Percentiles rank a stretch among this genome's conserved stretches.
Evolutionary conservation across 2,329 filamentous ascomycete genomes (phyloP).

Genomic region (Leptographium wingfieldii): DNA sequence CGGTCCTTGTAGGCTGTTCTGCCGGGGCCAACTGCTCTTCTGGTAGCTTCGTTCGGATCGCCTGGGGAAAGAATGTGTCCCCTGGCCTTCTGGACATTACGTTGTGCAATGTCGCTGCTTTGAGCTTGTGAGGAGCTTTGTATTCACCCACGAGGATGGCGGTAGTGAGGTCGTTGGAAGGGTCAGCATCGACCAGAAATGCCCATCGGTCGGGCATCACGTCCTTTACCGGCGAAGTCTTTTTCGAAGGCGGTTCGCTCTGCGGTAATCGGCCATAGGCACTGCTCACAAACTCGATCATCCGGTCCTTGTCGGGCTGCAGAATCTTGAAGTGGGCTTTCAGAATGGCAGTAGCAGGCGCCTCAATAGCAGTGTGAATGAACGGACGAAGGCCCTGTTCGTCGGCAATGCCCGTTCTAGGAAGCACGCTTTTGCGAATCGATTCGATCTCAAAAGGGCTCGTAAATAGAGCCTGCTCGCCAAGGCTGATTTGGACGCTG

Average conservation of each 20-base stretch:
- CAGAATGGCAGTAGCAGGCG: neutral
- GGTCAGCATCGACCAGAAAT: neutral
- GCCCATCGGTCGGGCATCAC: constrained; percentile 4
- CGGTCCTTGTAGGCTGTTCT: neutral
- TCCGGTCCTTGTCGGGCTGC: neutral
- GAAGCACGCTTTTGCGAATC: neutral
- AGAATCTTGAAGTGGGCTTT: neutral
- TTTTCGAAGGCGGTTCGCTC: neutral
- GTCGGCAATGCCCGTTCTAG: neutral
- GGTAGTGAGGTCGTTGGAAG: neutral
- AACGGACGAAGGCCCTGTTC: neutral
- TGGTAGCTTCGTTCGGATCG: neutral
- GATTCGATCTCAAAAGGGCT: neutral
- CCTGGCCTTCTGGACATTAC: neutral
- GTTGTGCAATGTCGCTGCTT: neutral
- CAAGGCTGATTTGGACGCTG: neutral
- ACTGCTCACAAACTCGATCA: neutral
- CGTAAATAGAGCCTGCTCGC: neutral
- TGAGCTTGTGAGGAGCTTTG: constrained; percentile 4
- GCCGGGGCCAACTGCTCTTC: neutral
- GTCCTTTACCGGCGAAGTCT: neutral
- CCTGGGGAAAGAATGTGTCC: neutral
- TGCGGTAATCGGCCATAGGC: neutral
- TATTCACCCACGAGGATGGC: constrained; percentile 3
- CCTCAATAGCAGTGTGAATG: neutral